Percentiles rank a stretch among this genome's conserved stretches.
These are phyloP conservation scores for Hylodesmum podocarpum DNA, from an alignment of 306 rosid species.

Conservation along the genomic window DNA sequence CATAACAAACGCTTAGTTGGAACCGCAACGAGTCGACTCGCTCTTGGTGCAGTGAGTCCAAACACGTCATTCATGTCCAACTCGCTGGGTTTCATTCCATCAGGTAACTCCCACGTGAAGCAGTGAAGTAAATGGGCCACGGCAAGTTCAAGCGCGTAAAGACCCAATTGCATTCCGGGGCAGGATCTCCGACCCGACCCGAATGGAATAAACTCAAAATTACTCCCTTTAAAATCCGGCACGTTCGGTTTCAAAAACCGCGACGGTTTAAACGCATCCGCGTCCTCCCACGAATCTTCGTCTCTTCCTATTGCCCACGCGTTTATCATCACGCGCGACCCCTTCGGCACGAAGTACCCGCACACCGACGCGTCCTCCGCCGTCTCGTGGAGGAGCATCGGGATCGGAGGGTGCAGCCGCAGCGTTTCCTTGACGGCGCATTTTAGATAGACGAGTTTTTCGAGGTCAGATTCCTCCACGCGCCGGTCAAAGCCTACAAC, in stretches of 20 bases:
- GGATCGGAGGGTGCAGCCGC: constrained; percentile 84
- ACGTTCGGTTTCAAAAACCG: constrained; percentile 47
- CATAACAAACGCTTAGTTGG: constrained; percentile 58
- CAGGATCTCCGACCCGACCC: constrained; percentile 92
- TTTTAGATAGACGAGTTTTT: constrained; percentile 44
- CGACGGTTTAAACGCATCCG: constrained; percentile 51
- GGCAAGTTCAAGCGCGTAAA: constrained; percentile 65
- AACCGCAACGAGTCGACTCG: constrained; percentile 63
- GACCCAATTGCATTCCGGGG: constrained; percentile 82
- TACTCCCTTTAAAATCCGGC: constrained; percentile 63
- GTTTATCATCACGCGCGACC: constrained; percentile 71
- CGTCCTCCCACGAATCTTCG: constrained; percentile 58
- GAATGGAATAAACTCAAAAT: constrained; percentile 81
- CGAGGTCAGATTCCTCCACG: constrained; percentile 61
- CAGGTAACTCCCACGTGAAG: constrained; percentile 71
- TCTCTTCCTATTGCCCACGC: constrained; percentile 76
- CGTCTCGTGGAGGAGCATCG: constrained; percentile 82
- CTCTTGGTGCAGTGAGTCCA: constrained; percentile 82
- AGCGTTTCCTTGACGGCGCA: constrained; percentile 64
- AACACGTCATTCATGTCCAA: constrained; percentile 67
- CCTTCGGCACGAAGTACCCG: constrained; percentile 56
- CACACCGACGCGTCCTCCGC: constrained; percentile 52
- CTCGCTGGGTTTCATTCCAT: constrained; percentile 72
- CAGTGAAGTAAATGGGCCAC: constrained; percentile 73
- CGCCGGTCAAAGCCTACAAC: constrained; percentile 63